These are phyloP conservation scores for Moesziomyces globuligerus DNA, from an alignment of 1,284 basidiomycete species.

Conservation along the genomic window DNA sequence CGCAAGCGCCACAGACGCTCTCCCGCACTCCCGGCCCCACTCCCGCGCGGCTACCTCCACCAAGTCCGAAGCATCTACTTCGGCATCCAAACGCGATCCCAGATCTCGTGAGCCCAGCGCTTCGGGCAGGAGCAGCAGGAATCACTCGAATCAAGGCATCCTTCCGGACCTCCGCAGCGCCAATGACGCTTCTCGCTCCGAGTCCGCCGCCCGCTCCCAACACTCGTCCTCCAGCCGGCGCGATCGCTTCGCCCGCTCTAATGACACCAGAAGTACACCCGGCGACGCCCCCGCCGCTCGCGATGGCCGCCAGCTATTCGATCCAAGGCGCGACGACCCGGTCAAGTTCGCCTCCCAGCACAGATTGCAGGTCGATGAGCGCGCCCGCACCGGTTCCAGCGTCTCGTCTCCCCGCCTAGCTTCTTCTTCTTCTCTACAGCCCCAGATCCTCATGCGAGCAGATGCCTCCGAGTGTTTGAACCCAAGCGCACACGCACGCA, in stretches of 20 bases:
- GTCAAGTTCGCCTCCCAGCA: slow-evolving; percentile 69
- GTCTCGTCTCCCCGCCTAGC: slow-evolving; percentile 19
- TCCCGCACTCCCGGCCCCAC: neutral
- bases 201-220: slow-evolving; percentile 20
- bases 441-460: slow-evolving; percentile 34
- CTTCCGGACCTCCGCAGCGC: slow-evolving; percentile 31
- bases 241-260: slow-evolving; percentile 31
- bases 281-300: slow-evolving; percentile 27
- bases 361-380: slow-evolving; percentile 29
- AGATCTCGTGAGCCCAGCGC: slow-evolving; percentile 18
- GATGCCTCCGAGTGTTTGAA: slow-evolving; percentile 25
- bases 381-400: slow-evolving; percentile 10
- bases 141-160: slow-evolving; percentile 22
- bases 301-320: slow-evolving; percentile 73
- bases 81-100: slow-evolving; percentile 19
- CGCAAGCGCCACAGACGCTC: slow-evolving; percentile 5
- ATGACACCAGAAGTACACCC: slow-evolving; percentile 30
- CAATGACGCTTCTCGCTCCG: slow-evolving; percentile 22
- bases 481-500: slow-evolving; percentile 17
- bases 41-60: slow-evolving; percentile 11
- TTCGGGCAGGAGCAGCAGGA: slow-evolving; percentile 23
- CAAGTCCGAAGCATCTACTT: slow-evolving; percentile 19
- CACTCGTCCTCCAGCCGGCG: slow-evolving; percentile 25
- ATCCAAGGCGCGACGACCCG: slow-evolving; percentile 84
- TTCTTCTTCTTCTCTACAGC: slow-evolving; percentile 10